Evolutionary conservation across 169 alveolate species (phyloP).

Genomic region (Plasmodium adleri): DNA sequence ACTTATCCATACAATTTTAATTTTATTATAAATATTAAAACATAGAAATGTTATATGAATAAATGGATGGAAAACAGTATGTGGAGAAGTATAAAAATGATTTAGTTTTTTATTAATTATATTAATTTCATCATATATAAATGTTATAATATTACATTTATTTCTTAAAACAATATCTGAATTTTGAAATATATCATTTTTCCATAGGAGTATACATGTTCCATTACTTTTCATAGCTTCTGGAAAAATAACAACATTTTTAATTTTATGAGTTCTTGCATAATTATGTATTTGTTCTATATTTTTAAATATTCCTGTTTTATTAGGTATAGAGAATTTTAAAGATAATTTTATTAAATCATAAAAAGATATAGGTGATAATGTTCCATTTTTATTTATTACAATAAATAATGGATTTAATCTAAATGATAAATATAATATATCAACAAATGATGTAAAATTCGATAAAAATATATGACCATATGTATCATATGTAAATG

Average conservation of each 20-base stretch:
- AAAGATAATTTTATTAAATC: slow-evolving; percentile 51
- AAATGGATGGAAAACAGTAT: slow-evolving; percentile 69
- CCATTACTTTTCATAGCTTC: slow-evolving; percentile 74
- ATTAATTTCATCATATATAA: slow-evolving; percentile 44
- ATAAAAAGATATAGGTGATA: slow-evolving; percentile 49
- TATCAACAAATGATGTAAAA: slow-evolving; percentile 62
- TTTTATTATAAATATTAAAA: slow-evolving; percentile 61
- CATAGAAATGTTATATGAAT: slow-evolving; percentile 59
- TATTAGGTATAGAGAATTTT: slow-evolving; percentile 56
- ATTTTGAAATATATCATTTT: slow-evolving; percentile 51
- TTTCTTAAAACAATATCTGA: slow-evolving; percentile 40
- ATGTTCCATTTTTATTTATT: slow-evolving; percentile 62
- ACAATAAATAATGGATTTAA: slow-evolving; percentile 50
- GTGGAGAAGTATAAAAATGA: slow-evolving; percentile 54
- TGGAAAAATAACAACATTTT: slow-evolving; percentile 58
- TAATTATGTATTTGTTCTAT: slow-evolving; percentile 51
- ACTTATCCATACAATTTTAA: slow-evolving; percentile 54
- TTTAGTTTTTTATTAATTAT: slow-evolving; percentile 22
- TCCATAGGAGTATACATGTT: slow-evolving; percentile 58
- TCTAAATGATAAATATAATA: slow-evolving; percentile 65
- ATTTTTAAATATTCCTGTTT: slow-evolving; percentile 57
- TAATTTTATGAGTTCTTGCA: slow-evolving; percentile 57
- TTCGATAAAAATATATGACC: slow-evolving; percentile 70
- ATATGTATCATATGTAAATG: slow-evolving; percentile 61
- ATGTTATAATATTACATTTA: slow-evolving; percentile 52